Base-by-base conservation (phyloP, 1,284 basidiomycete species). In the Crucibulum cyathiforme region DNA sequence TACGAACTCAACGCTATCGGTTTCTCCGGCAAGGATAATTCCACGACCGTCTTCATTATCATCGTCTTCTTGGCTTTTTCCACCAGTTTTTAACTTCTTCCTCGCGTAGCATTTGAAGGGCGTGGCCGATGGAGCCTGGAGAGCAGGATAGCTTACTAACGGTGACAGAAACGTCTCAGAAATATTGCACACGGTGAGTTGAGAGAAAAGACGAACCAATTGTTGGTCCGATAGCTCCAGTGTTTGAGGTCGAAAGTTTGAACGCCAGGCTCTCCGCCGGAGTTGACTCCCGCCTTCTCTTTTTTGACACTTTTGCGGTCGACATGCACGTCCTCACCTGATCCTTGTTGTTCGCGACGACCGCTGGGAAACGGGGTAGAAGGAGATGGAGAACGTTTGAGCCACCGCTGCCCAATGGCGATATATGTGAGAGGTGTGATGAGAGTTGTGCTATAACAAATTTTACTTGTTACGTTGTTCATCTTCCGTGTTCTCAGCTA, bases 111-210 rank as follows among this genome's bases (percentile, higher is more conserved):
- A 83, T 58, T 82, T 79, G 75, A 94, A 95, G 1, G 87, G 71
- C 2, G 86, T 93, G 8, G 80, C 80, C 59, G 80, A 72, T 7
- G 89, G 82, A 12, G 91, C 85, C 46, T 83, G 75, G 38, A 94
- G 70, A 7, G 88, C 86, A 36, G 93, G 93, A 72, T 92, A 94
- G 73, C 87, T 90, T 59, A 87, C 93, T 95, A 72, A 50, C 57
- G 55, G 63, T 45, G 43, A 38, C 57, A 59, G 31, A 52, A 35
- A 36, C 60, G 53, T 56, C 41, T 35, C 62, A 57, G 62, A 54
- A 57, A 54, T 45, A 24, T 24, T 24, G 24, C 4, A 24, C 24
- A 24, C 58, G 53, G 65, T 65, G 60, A 64, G 61, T 59, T 62
- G 61, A 51, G 57, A 37, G 53, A 34, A 59, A 31, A 54, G 56